Evolutionary conservation across 2,329 filamentous ascomycete genomes (phyloP).

Genomic region (Aspergillus viridinutans): DNA sequence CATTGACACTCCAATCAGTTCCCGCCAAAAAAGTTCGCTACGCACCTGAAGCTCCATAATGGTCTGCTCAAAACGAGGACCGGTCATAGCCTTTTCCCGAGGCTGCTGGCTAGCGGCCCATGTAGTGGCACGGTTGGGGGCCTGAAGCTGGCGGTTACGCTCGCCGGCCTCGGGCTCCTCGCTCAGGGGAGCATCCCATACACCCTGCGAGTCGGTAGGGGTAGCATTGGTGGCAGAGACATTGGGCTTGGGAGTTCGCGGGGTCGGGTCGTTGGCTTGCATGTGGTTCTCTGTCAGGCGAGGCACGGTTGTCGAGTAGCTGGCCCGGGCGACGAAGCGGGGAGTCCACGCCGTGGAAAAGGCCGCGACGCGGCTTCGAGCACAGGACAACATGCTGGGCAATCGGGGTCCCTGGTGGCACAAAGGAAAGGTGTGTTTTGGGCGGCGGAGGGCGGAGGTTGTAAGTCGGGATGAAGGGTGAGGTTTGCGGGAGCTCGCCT

Average conservation of each 20-base stretch:
- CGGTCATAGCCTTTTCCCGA: slow-evolving; percentile 78
- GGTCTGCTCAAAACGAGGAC: slow-evolving; percentile 95
- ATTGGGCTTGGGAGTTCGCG: slow-evolving; percentile 46
- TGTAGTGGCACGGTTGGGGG: slow-evolving; percentile 74
- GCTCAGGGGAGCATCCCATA: slow-evolving; percentile 51
- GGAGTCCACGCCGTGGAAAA: slow-evolving; percentile 37
- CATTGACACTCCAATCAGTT: not conserved
- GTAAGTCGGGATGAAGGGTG: slow-evolving; percentile 20
- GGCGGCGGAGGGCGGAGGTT: slow-evolving; percentile 12
- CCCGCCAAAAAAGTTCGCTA: slow-evolving; percentile 4
- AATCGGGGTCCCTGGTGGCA: slow-evolving; percentile 16
- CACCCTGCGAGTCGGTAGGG: slow-evolving; percentile 46
- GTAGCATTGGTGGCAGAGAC: slow-evolving; percentile 60
- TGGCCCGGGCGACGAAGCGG: slow-evolving; percentile 29
- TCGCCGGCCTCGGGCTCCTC: slow-evolving; percentile 55
- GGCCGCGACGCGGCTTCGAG: slow-evolving; percentile 44
- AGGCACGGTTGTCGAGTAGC: slow-evolving; percentile 43
- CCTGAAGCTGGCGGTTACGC: slow-evolving; percentile 62
- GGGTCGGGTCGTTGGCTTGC: slow-evolving; percentile 57
- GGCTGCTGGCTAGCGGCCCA: slow-evolving; percentile 88
- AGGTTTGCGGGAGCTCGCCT: slow-evolving; percentile 29
- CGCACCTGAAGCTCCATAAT: slow-evolving; percentile 87
- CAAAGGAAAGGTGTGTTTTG: slow-evolving; percentile 4
- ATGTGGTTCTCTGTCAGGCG: slow-evolving; percentile 39
- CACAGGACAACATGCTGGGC: slow-evolving; percentile 43